Evolutionary conservation across 2,329 filamentous ascomycete species (phyloP), one percentile per base, ranked within the genome.

Genomic region (Aspergillus eucalypticola): DNA sequence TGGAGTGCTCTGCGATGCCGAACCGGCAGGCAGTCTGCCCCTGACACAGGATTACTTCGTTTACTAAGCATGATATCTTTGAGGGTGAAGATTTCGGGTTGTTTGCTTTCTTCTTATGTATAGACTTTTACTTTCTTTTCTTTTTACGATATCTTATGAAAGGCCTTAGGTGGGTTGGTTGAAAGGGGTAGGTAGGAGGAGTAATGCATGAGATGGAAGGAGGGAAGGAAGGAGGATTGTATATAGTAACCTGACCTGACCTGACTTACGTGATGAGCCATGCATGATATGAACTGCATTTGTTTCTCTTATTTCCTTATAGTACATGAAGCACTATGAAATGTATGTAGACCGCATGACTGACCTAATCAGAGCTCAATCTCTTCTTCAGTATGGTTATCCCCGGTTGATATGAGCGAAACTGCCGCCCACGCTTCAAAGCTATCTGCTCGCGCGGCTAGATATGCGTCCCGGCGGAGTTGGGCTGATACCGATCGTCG

Each of bases 1-100:
- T 76, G 92, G 91, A 0, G 77, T 85, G 75, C 79, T 88, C 38
- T 93, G 90, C 72, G 83, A 80, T 44, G 91, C 91, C 0, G 90
- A 89, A 75, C 90, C 92, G 3, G 86, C 90, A 21, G 81, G 82
- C 25, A 82, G 72, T 54, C 75, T 97, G 76, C 92, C 92, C 6
- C 80, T 96, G 72, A 87, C 89, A 60, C 92, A 96, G 80, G 81
- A 64, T 48, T 69, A 64, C 23, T 69, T 60, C 50, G 58, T 69
- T 59, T 69, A 65, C 42, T 69, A 63, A 35, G 32, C 32, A 35
- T 2, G 25, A n/a, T 54, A 54, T 11, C 32, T 27, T 27, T 17
- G 5, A 11, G 25, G 23, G 13, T 27, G 13, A 5, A n/a, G 11
- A 19, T 23, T 21, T 8, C 3, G 23, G 23, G 15, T 15, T 21